Evolutionary conservation across 306 rosid genomes (phyloP).

Genomic region (Psophocarpus tetragonolobus): DNA sequence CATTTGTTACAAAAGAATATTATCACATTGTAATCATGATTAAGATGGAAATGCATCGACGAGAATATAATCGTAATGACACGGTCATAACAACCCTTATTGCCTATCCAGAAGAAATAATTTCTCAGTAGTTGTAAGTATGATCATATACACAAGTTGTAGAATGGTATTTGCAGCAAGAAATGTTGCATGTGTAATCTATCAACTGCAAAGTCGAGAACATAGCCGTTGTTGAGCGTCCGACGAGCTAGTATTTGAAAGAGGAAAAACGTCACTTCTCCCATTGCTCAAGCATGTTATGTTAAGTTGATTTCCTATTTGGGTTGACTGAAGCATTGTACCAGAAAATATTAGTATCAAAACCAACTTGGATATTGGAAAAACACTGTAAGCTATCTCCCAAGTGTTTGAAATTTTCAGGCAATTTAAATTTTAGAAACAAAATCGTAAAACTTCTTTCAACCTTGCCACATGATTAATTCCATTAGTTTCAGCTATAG

Average conservation of each 20-base stretch:
- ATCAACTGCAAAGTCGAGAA: conserved; percentile 54
- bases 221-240: conserved; percentile 53
- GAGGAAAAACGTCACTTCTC: conserved; percentile 42
- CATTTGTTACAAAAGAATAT: conserved; percentile 25
- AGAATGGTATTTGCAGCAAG: conserved; percentile 12
- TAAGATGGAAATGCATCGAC: neutral
- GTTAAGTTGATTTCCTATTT: conserved; percentile 59
- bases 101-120: conserved; percentile 14
- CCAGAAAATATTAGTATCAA: conserved; percentile 26
- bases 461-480: neutral
- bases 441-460: neutral
- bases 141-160: conserved; percentile 32
- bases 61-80: conserved; percentile 10
- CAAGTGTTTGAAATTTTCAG: neutral
- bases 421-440: conserved; percentile 14
- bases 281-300: conserved; percentile 66
- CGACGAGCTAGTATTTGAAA: conserved; percentile 36
- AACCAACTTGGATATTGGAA: neutral
- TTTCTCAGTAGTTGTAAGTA: conserved; percentile 24
- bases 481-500: neutral
- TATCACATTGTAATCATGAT: conserved; percentile 10
- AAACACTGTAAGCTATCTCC: neutral
- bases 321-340: conserved; percentile 46
- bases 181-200: conserved; percentile 24
- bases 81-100: neutral